A percentile compares a stretch with the other conserved stretches of the same genome.
phyloP scores from a whole-genome alignment of 768 basidiomycete species.

The Dioszegia aurantiaca region DNA sequence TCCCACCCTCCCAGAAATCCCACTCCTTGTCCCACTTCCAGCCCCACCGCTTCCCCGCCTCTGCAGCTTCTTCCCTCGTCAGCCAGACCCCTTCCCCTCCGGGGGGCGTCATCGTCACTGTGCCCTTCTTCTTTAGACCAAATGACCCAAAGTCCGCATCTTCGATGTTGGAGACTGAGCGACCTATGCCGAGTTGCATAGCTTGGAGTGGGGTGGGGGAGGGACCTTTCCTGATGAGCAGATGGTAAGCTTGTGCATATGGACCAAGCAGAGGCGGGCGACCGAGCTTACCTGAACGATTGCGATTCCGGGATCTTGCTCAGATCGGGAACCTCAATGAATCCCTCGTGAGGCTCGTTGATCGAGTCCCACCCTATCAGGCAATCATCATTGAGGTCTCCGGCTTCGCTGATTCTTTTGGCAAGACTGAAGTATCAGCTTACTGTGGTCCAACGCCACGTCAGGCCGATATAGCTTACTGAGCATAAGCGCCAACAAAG shows the following conservation, averaged over 20 bases:
- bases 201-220: conserved; percentile 81
- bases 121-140: conserved; percentile 72
- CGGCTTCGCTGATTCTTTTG: conserved; percentile 69
- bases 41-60: conserved; percentile 64
- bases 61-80: conserved; percentile 55
- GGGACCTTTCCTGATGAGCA: conserved; percentile 83
- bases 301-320: conserved; percentile 64
- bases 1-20: conserved; percentile 54
- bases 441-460: not conserved
- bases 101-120: conserved; percentile 73
- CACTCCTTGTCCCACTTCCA: conserved; percentile 66
- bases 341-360: conserved; percentile 90
- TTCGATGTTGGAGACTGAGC: conserved; percentile 69
- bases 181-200: conserved; percentile 82
- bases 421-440: conserved; percentile 56
- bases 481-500: conserved; percentile 70
- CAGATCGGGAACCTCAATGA: conserved; percentile 69
- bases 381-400: conserved; percentile 75
- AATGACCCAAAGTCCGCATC: conserved; percentile 74
- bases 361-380: conserved; percentile 95
- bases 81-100: conserved; percentile 77
- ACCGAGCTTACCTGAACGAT: conserved; percentile 52
- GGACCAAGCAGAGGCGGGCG: not conserved
- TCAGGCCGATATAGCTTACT: conserved; percentile 34
- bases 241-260: conserved; percentile 12